Conservation (phyloP, 768 basidiomycete species). For the Tubosaeta brunneosetosa region DNA sequence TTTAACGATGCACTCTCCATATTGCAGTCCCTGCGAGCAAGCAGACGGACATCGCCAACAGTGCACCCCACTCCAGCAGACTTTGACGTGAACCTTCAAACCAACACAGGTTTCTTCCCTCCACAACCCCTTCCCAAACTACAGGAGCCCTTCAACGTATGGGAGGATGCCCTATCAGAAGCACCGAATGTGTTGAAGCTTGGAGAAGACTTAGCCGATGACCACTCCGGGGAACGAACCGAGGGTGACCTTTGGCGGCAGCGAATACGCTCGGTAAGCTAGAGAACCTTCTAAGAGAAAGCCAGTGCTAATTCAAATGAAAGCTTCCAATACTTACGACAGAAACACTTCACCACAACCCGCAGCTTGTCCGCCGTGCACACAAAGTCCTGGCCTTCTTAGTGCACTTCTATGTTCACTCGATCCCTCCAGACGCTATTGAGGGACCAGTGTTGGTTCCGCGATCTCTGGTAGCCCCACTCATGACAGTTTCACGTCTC, state of each 20-base stretch:
- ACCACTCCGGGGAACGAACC: slow-evolving; percentile 43
- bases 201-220: slow-evolving; percentile 51
- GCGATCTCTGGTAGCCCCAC: slow-evolving; percentile 68
- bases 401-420: slow-evolving; percentile 87
- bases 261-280: slow-evolving; percentile 57
- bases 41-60: slow-evolving; percentile 25
- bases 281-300: slow-evolving; percentile 2
- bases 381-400: slow-evolving; percentile 89
- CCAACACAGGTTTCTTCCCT: slow-evolving; percentile 82
- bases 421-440: slow-evolving; percentile 44
- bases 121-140: slow-evolving; percentile 55
- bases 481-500: slow-evolving; percentile 66
- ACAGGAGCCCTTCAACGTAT: slow-evolving; percentile 49
- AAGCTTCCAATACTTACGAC: slow-evolving; percentile 74
- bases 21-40: slow-evolving; percentile 41
- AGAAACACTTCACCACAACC: slow-evolving; percentile 45
- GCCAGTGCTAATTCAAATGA: slow-evolving; percentile 12
- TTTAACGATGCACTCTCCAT: slow-evolving; percentile 44
- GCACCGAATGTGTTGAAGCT: slow-evolving; percentile 53
- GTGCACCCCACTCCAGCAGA: slow-evolving; percentile 38
- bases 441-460: slow-evolving; percentile 58
- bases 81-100: slow-evolving; percentile 46
- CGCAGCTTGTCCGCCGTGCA: slow-evolving; percentile 71
- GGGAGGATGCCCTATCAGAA: slow-evolving; percentile 63
- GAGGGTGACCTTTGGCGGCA: slow-evolving; percentile 67